Evolutionary conservation across 805 yeast species (phyloP), one percentile per base, ranked within the genome.

Genomic region (Nakazawaea molendinolei): DNA sequence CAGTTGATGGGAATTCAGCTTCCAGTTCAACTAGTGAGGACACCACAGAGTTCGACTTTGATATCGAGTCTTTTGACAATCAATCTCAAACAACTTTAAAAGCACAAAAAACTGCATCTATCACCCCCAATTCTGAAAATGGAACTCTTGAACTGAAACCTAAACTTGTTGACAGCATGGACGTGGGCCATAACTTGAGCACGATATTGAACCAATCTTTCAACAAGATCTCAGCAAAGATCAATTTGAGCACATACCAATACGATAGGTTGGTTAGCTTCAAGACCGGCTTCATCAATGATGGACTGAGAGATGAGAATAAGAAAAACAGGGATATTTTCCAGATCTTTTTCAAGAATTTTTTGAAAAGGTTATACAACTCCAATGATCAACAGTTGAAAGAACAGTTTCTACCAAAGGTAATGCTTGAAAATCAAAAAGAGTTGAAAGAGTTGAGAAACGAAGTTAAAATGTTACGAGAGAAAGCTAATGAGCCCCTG

Each of bases 231-330:
- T 60, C 65, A 40, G 51, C 65, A 36, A 69, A 66, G 48, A 68
- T 69, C 52, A 74, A 65, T 49, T 60, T 74, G 49, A 65, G 76
- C 40, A 72, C 78, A 13, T 59, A 69, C 41, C 74, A 74, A 49
- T 72, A 73, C 49, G 78, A 67, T 36, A 46, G 46, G 23, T 41
- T 69, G 23, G 69, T 59, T 1, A 46, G 55, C 5, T 61, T 65
- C 44, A 67, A 68, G 47, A 52, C 61, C 1, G 46, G 37, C 2
- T 42, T 67, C 23, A 44, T 63, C 41, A 49, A 55, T 13, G 53
- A 56, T 3, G 31, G 52, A 8, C 44, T 50, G 5, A 10, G 44
- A 15, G 51, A 48, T 31, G 26, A 48, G 2, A 59, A 59, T 36
- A 45, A 42, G n/a, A 48, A 47, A 18, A 56, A 49, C 29, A 44